Base-by-base conservation (phyloP, 495 filamentous ascomycete genomes). In the Penicillium waksmanii region DNA sequence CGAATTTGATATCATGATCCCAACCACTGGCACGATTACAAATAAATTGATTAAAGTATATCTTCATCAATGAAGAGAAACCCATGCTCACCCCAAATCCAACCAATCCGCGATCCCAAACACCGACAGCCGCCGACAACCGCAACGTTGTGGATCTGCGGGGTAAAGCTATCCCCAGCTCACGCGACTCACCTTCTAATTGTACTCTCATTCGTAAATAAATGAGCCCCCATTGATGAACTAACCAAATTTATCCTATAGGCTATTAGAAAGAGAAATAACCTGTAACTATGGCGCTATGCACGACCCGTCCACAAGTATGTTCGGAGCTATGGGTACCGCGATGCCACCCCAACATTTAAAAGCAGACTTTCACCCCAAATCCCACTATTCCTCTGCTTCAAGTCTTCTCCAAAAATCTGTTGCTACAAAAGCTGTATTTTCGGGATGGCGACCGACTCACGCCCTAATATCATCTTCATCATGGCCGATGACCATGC, bases 401-500 rank as follows among this genome's bases (percentile, higher is more conserved):
- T 31, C 0, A 31, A 9, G 0, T 6, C 27, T 8, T 31, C 6
- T 31, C 27, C 6, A 31, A 31, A 31, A 31, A 31, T 31, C 1
- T 31, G 4, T 9, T 31, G 27, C 27, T 31, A 31, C 27, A 1
- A 31, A 31, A 31, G 27, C 27, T 31, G 27, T 31, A 0, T 9
- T 31, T 31, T 31, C 27, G 8, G 6, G 15, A 55, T 50, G 23
- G 43, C 43, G 18, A 31, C 62, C 4, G 34, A 56, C 12, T 15
- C 17, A 12, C 61, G 65, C 17, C 77, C 77, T 11, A 80, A 80
- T 49, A 75, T 80, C 53, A 44, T 80, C 57, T 80, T 80, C 64
- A 76, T 78, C 63, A 75, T 80, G 73, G 77, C 77, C 10, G 77
- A 80, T 66, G 77, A 80, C 64, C 77, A 80, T 70, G 77, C 77